Conservation (phyloP, 805 yeast genomes). For the Lipomyces anomalus region DNA sequence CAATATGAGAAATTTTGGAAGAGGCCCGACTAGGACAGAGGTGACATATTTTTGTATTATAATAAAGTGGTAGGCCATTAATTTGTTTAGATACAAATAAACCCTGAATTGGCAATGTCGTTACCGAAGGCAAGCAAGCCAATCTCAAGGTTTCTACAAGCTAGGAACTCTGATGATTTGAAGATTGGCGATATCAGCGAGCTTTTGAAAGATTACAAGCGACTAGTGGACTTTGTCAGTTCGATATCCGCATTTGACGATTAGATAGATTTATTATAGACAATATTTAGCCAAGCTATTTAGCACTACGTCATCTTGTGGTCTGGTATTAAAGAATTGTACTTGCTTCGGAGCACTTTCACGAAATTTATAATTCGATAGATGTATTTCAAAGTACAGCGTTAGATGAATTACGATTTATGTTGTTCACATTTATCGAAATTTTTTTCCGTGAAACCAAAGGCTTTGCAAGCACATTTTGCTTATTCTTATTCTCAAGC, state of each 20-base stretch:
- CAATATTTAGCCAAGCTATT: too few relatives aligned
- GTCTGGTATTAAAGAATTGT: neutral
- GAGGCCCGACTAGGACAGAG: neutral
- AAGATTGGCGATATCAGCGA: conserved; percentile 34
- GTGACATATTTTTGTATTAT: too few relatives aligned
- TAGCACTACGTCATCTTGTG: neutral
- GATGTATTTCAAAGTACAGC: too few relatives aligned
- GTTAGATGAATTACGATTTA: too few relatives aligned
- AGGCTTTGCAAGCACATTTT: too few relatives aligned
- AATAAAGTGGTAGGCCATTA: too few relatives aligned
- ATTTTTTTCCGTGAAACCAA: too few relatives aligned
- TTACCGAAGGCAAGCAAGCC: conserved; percentile 20
- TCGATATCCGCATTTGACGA: conserved; percentile 29
- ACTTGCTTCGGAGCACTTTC: neutral
- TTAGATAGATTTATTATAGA: conserved; percentile 1
- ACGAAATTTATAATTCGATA: too few relatives aligned
- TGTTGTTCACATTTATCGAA: too few relatives aligned
- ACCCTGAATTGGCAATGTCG: too few relatives aligned
- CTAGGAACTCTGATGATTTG: conserved; percentile 30
- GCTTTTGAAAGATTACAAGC: conserved; percentile 36
- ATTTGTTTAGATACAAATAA: too few relatives aligned
- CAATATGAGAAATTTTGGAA: conserved; percentile 11
- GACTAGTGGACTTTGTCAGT: conserved; percentile 32
- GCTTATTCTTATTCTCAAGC: too few relatives aligned
- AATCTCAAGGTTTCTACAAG: conserved; percentile 18